A percentile compares a stretch with the other conserved stretches of the same genome.
Evolutionary conservation across 2,329 filamentous ascomycete species (phyloP).

Genomic region (Aspergillus pseudoterreus): DNA sequence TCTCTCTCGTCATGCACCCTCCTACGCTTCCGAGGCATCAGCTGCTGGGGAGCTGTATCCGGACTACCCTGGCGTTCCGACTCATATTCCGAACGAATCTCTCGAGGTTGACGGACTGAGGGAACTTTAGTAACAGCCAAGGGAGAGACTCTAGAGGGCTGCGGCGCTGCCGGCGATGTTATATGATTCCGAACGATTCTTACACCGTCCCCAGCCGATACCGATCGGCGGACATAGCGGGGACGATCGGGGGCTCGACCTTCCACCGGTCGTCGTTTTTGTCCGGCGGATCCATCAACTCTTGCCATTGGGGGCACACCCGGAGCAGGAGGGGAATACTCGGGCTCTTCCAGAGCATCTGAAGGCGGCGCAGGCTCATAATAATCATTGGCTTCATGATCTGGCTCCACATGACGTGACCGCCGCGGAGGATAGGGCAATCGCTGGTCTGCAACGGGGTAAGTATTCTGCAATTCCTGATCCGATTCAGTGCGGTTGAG

Average conservation of each 20-base stretch:
- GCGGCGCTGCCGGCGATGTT: conserved; percentile 68
- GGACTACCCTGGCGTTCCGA: conserved; percentile 41
- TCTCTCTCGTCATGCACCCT: conserved; percentile 41
- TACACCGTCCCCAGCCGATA: conserved; percentile 45
- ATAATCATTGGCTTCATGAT: conserved; percentile 15
- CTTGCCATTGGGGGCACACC: conserved; percentile 30
- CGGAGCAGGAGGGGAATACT: conserved; percentile 47
- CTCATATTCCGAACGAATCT: conserved; percentile 37
- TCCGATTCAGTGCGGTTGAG: conserved; percentile 34
- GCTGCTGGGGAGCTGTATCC: conserved; percentile 36
- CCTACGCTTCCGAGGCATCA: conserved; percentile 51
- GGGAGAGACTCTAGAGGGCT: conserved; percentile 66
- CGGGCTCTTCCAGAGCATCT: conserved; percentile 43
- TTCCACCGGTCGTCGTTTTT: conserved; percentile 38
- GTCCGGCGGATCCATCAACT: conserved; percentile 25
- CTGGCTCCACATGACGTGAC: conserved; percentile 20
- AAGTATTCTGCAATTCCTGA: conserved; percentile 38
- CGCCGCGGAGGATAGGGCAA: conserved; percentile 28
- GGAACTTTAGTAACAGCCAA: conserved; percentile 52
- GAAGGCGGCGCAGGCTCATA: conserved; percentile 21
- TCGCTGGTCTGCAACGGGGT: conserved; percentile 36
- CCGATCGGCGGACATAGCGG: conserved; percentile 37
- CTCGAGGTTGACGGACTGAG: conserved; percentile 54
- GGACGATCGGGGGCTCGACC: conserved; percentile 38
- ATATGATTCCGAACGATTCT: conserved; percentile 71